These are phyloP conservation scores for Chlorella sp. DNA, from an alignment of 139 green algal species.

Conservation along the genomic window DNA sequence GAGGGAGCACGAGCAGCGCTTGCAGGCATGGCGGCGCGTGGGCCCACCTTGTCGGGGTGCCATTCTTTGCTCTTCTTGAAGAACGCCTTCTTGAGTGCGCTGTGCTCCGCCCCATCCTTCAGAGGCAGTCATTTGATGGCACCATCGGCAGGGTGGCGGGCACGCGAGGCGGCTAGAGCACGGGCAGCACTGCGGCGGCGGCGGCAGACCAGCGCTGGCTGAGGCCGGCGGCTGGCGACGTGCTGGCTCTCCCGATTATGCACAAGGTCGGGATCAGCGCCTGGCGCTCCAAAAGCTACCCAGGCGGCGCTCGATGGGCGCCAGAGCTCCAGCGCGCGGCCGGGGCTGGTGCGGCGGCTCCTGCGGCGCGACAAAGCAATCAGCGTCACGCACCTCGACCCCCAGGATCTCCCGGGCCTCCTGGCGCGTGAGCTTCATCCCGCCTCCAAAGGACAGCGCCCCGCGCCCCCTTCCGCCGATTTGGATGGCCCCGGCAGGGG, in stretches of 20 bases:
- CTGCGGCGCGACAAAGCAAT: too few relatives aligned
- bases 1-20: too few relatives aligned
- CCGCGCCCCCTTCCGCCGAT: background rate
- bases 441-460: too few relatives aligned
- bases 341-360: too few relatives aligned
- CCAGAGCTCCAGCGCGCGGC: too few relatives aligned
- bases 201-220: too few relatives aligned
- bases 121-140: background rate
- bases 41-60: slow-evolving; percentile 36
- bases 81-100: slow-evolving; percentile 17
- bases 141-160: background rate
- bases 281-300: background rate
- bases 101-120: slow-evolving; percentile 16
- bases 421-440: slow-evolving; percentile 11
- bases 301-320: too few relatives aligned
- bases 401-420: slow-evolving; percentile 4
- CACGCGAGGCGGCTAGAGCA: background rate
- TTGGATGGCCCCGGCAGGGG: too few relatives aligned
- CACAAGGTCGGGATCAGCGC: too few relatives aligned
- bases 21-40: too few relatives aligned
- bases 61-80: slow-evolving; percentile 28
- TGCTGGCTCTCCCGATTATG: too few relatives aligned
- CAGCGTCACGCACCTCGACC: background rate
- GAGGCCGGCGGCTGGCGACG: too few relatives aligned
- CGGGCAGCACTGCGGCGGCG: background rate